Base-by-base conservation (phyloP, 148 eudicot genomes). In the Selenicereus undatus region DNA sequence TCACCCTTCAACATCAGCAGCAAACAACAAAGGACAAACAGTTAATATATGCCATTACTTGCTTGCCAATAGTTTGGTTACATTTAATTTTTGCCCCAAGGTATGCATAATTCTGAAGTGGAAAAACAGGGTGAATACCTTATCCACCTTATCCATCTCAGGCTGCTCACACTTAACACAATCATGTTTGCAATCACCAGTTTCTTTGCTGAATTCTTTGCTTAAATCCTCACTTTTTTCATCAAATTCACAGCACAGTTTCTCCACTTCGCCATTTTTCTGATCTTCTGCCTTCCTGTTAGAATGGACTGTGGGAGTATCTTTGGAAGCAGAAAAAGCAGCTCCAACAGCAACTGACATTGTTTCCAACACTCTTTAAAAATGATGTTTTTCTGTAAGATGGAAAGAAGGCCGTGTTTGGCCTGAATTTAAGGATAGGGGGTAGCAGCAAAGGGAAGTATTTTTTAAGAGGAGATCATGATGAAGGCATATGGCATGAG, bases 401-500 rank as follows among this genome's bases (percentile, higher is more conserved):
- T 39, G 43, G 43, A 39, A 39, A 39, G 0, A 39, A 39, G 43
- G 43, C 3, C 8, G 43, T 39, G 52, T 51, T 77, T 76, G 68
- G 58, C 69, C 39, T 65, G 70, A 45, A 66, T 84, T 64, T 81
- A 81, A 77, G 43, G 48, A 42, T 65, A 24, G 79, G 30, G 30
- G 48, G 22, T 39, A 42, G 52, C 17, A 45, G 75, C 16, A 20
- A 13, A n/a, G 54, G 32, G 30, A 45, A 73, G 43, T 73, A 73
- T 45, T 24, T 45, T 74, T 74, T 73, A 73, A 77, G 74, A 43
- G 74, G 74, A 77, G 83, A 66, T 64, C 71, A 81, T 84, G 81
- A 84, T 81, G 83, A 84, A 43, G 69, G 77, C 79, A 51, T 75
- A 84, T 72, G 86, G 14, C 83, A 84, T 80, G 86, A 77, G 83